A percentile compares a stretch with the other conserved stretches of the same genome.
Conservation (phyloP, 345 rosid species). For the Mercurialis annua region DNA sequence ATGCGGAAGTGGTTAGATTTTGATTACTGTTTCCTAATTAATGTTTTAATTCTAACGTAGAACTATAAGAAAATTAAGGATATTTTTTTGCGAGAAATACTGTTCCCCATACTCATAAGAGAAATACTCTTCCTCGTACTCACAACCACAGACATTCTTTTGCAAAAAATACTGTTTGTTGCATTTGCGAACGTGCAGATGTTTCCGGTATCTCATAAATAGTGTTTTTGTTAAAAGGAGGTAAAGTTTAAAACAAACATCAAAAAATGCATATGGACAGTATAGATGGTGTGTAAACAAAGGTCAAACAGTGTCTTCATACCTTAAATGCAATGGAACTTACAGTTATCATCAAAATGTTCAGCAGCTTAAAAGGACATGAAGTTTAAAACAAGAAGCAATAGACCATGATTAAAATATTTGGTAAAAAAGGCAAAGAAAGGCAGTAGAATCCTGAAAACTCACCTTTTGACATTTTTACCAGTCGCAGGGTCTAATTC, state of each 20-base stretch:
- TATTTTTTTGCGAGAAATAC: too few species aligned
- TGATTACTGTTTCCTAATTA: too few species aligned
- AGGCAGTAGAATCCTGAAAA: neutral
- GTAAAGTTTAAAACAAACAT: too few species aligned
- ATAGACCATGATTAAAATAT: neutral
- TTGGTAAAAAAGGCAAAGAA: neutral
- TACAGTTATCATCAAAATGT: neutral
- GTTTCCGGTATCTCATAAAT: too few species aligned
- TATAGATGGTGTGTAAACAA: neutral
- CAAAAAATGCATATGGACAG: neutral
- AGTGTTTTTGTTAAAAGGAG: too few species aligned
- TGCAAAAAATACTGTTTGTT: neutral
- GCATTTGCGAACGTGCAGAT: too few species aligned
- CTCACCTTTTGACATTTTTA: conserved; percentile 45
- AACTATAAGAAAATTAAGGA: too few species aligned
- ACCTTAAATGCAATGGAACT: neutral
- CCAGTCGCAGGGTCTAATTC: conserved; percentile 48
- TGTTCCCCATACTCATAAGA: too few species aligned
- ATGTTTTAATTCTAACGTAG: too few species aligned
- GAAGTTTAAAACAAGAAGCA: neutral
- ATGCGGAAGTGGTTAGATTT: too few species aligned
- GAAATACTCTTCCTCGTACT: too few species aligned
- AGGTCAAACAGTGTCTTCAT: neutral
- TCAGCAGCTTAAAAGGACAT: neutral
- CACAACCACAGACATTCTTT: too few species aligned